Conservation (phyloP, 768 basidiomycete genomes). For the Artomyces pyxidatus region DNA sequence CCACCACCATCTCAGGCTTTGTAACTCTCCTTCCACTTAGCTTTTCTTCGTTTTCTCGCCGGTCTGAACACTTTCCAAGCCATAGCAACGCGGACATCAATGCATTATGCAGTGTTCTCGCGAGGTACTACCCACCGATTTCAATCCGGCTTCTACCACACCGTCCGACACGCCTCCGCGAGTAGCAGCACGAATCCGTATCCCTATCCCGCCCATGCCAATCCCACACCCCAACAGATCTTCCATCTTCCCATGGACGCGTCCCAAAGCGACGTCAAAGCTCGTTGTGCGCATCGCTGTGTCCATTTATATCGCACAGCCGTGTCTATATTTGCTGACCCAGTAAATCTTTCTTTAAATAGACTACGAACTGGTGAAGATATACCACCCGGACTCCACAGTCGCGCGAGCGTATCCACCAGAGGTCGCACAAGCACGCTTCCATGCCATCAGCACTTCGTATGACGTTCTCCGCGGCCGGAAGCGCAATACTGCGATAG, state of each 20-base stretch:
- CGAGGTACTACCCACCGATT: no score
- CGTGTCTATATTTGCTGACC: not conserved
- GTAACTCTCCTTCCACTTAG: no score
- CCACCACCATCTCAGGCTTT: no score
- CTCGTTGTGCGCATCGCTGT: conserved; percentile 25
- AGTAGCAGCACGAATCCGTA: conserved; percentile 24
- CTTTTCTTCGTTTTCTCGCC: no score
- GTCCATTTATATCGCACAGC: conserved; percentile 10
- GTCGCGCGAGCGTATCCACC: conserved; percentile 33
- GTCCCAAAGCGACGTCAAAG: conserved; percentile 28
- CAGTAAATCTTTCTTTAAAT: not conserved
- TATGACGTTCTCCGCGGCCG: conserved; percentile 58
- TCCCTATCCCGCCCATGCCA: conserved; percentile 25
- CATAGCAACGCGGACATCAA: no score
- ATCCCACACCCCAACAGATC: conserved; percentile 32
- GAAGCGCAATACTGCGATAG: conserved; percentile 19
- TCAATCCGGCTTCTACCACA: no score
- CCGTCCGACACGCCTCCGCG: not conserved
- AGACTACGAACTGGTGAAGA: conserved; percentile 76
- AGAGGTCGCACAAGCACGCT: conserved; percentile 51
- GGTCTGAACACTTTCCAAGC: no score
- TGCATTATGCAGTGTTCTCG: no score
- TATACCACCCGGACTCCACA: conserved; percentile 72
- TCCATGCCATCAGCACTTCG: conserved; percentile 60
- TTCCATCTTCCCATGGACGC: conserved; percentile 31